Evolutionary conservation across 768 basidiomycete species (phyloP), one percentile per base, ranked within the genome.

Genomic region (Suillus discolor): DNA sequence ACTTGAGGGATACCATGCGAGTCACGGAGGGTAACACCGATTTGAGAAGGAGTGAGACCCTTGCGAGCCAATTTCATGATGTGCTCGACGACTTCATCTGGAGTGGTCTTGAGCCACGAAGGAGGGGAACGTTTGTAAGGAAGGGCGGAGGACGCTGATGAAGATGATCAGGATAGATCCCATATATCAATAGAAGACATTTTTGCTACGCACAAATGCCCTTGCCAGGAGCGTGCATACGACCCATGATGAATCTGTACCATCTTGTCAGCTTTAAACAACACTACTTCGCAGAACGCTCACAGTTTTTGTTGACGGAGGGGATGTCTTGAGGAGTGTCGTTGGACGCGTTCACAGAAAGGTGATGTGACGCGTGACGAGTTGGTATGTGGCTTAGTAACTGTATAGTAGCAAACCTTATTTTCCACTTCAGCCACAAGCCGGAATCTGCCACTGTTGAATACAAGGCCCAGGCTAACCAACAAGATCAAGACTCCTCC

Each of bases 211-310:
- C 81, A 94, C 92, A 93, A 86, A 99, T 97, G 88, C 96, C 97
- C 94, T 99, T 99, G 83, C 95, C 95, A 82, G 96, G 95, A 89
- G 96, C 96, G 89, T 99, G 97, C 94, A 97, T 96, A 78, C 96
- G 94, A 93, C 91, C 93, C 93, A 94, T 94, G 83, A 73, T 82
- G 78, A 67, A 74, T 82, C 79, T 85, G 36, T 8, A 61, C 18
- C 15, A 53, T 62, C 12, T 13, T 4, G 62, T 71, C 55, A 72
- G 73, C 57, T 73, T 39, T 53, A 63, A 55, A 57, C 55, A 69
- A 61, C n/a, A 34, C 39, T 57, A 60, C 54, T 45, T 68, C 57
- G 67, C 62, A 66, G 74, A 66, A 72, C 1, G 73, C 81, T 60
- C 57, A 84, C 83, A 75, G 62, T 69, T 80, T 71, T 82, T 74